Percentiles rank a stretch among this genome's conserved stretches.
These are phyloP conservation scores for Candida orba DNA, from an alignment of 805 yeast species.

Conservation along the genomic window DNA sequence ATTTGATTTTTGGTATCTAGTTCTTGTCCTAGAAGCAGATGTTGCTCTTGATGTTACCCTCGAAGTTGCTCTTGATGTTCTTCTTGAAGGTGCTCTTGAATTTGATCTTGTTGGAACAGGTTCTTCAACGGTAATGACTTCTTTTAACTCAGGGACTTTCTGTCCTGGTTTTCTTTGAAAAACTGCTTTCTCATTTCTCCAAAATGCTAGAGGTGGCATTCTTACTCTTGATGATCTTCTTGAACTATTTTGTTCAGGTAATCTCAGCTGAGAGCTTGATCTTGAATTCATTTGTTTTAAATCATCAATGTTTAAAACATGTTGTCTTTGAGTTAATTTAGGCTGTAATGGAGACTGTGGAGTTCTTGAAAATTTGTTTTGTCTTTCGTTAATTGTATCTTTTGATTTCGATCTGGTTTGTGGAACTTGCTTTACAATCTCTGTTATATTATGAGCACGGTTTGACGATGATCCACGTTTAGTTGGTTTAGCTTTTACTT, in stretches of 20 bases:
- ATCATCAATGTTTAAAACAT: constrained; percentile 3
- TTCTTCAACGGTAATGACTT: constrained; percentile 41
- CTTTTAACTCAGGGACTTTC: constrained; percentile 49
- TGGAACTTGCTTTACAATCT: too few relatives aligned
- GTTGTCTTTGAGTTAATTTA: background rate
- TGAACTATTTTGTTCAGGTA: constrained; percentile 24
- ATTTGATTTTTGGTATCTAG: background rate
- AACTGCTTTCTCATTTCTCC: constrained; percentile 76
- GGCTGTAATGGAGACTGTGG: background rate
- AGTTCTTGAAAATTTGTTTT: background rate
- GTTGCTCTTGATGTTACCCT: background rate
- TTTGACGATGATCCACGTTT: too few relatives aligned
- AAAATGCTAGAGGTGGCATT: constrained; percentile 68
- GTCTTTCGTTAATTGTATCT: background rate
- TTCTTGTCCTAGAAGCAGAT: constrained; percentile 8
- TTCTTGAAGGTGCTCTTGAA: constrained; percentile 13
- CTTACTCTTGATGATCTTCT: constrained; percentile 62
- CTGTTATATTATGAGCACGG: too few relatives aligned
- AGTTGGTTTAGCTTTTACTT: too few relatives aligned
- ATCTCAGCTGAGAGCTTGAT: background rate
- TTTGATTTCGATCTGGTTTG: background rate
- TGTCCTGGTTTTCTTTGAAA: constrained; percentile 36
- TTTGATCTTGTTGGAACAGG: background rate
- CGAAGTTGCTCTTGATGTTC: constrained; percentile 4
- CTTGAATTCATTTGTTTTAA: constrained; percentile 7